A percentile compares a stretch with the other conserved stretches of the same genome.
These are phyloP conservation scores for Metschnikowia arizonensis DNA, from an alignment of 805 yeast genomes.

Conservation along the genomic window DNA sequence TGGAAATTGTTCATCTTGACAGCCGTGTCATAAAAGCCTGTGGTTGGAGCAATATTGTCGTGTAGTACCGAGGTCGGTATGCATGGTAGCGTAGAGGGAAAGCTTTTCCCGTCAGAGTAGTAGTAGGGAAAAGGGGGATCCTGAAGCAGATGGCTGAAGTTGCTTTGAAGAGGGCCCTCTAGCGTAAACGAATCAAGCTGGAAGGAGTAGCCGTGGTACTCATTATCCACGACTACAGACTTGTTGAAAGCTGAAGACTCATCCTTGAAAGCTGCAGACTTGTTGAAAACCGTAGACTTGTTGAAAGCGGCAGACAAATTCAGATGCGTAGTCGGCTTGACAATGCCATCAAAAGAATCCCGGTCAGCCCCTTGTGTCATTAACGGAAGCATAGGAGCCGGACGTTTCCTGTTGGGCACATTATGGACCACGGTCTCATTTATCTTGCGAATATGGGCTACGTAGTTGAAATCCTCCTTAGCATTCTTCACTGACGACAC, in stretches of 20 bases:
- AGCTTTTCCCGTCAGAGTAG: not conserved
- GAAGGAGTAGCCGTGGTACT: slow-evolving; percentile 25
- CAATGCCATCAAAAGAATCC: slow-evolving; percentile 3
- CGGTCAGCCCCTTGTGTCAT: slow-evolving; percentile 7
- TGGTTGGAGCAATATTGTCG: not conserved
- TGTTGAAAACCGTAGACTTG: not conserved
- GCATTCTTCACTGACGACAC: slow-evolving; percentile 34
- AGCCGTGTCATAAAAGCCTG: not conserved
- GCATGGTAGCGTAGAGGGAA: slow-evolving; percentile 4
- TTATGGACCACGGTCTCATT: slow-evolving; percentile 38
- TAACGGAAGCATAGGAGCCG: slow-evolving; percentile 20
- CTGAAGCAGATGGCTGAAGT: not conserved
- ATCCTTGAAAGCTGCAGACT: not conserved
- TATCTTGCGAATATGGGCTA: slow-evolving; percentile 57
- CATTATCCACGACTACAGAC: slow-evolving; percentile 1
- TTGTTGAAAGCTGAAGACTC: slow-evolving; percentile 20
- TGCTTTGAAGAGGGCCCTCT: slow-evolving; percentile 35
- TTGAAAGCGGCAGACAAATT: slow-evolving; percentile 20
- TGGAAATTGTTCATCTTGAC: not conserved
- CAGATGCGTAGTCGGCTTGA: slow-evolving; percentile 12
- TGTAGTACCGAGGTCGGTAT: slow-evolving; percentile 3
- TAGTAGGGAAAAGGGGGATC: not conserved
- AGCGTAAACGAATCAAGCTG: slow-evolving; percentile 46
- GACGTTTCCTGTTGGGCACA: slow-evolving; percentile 15
- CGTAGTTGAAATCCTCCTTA: slow-evolving; percentile 57